These are phyloP conservation scores for Diaporthe australafricana DNA, from an alignment of 2,329 filamentous ascomycete species.

Conservation along the genomic window DNA sequence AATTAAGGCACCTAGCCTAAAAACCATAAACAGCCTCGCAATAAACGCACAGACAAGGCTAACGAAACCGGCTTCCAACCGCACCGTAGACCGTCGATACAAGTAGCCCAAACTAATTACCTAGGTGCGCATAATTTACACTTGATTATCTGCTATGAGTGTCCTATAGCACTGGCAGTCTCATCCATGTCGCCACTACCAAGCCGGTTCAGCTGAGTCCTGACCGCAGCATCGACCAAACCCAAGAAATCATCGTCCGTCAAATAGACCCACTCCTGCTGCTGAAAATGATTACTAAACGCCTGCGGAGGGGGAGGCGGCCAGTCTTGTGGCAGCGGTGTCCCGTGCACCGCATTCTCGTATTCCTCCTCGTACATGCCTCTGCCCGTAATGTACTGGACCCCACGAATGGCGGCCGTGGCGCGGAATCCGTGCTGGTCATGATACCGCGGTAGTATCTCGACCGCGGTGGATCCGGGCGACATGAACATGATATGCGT, in stretches of 20 bases:
- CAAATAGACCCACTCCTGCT: constrained; percentile 23
- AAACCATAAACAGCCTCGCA: too few relatives aligned
- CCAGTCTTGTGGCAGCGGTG: constrained; percentile 10
- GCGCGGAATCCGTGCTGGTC: constrained; percentile 20
- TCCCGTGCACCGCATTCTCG: neutral
- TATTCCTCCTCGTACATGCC: constrained; percentile 5
- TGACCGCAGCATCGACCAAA: constrained; percentile 14
- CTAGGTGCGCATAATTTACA: too few relatives aligned
- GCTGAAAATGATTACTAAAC: neutral
- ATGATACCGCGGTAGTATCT: constrained; percentile 14
- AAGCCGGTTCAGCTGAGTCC: neutral
- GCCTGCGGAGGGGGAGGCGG: neutral
- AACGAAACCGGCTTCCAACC: too few relatives aligned
- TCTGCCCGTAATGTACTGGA: neutral
- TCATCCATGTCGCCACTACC: neutral
- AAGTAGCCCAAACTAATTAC: too few relatives aligned
- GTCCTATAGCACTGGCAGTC: too few relatives aligned
- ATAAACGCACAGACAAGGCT: too few relatives aligned
- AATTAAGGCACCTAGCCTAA: too few relatives aligned
- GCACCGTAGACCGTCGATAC: too few relatives aligned
- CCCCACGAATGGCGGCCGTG: constrained; percentile 8
- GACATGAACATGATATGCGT: constrained; percentile 14
- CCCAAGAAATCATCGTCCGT: constrained; percentile 13
- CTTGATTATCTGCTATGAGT: too few relatives aligned
- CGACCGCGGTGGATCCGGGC: neutral